A percentile compares a stretch with the other conserved stretches of the same genome.
Evolutionary conservation across 1,284 basidiomycete species (phyloP).

Genomic region (Rhizopogon parksii): DNA sequence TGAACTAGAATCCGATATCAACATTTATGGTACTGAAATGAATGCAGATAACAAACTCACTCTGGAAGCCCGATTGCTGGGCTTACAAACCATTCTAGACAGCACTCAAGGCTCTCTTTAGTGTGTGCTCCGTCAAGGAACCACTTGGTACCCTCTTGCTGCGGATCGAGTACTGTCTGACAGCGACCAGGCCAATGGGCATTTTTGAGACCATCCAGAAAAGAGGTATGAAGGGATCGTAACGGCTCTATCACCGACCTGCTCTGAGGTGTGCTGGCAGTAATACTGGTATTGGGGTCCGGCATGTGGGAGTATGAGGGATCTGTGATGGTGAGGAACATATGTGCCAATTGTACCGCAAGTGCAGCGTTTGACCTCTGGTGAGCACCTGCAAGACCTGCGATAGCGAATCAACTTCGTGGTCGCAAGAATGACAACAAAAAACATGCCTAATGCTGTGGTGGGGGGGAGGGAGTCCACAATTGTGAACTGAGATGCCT

Average conservation of each 20-base stretch:
- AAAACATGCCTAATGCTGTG: conserved; percentile 56
- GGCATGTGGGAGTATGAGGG: conserved; percentile 12
- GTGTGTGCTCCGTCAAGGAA: conserved; percentile 97
- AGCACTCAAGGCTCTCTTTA: conserved; percentile 80
- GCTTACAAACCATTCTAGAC: conserved; percentile 79
- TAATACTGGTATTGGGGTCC: neutral
- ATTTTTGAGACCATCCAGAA: conserved; percentile 58
- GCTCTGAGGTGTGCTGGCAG: neutral
- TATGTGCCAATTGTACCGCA: conserved; percentile 70
- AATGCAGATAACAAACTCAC: conserved; percentile 17
- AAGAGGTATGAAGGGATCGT: conserved; percentile 41
- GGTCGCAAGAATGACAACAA: neutral
- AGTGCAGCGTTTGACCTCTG: conserved; percentile 89
- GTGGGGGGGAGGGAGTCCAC: conserved; percentile 40
- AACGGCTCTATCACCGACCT: conserved; percentile 15
- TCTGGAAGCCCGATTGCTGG: conserved; percentile 41
- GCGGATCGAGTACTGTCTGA: conserved; percentile 70
- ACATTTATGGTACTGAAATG: neutral
- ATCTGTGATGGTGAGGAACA: conserved; percentile 46
- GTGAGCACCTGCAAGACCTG: conserved; percentile 84
- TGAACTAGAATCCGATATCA: conserved; percentile 1
- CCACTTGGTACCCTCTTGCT: conserved; percentile 57
- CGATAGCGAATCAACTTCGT: conserved; percentile 3
- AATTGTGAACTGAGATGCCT: conserved; percentile 66
- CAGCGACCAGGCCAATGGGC: conserved; percentile 97